phyloP scores from a whole-genome alignment of 176 grass and related monocot species.

The Cymbopogon citratus region DNA sequence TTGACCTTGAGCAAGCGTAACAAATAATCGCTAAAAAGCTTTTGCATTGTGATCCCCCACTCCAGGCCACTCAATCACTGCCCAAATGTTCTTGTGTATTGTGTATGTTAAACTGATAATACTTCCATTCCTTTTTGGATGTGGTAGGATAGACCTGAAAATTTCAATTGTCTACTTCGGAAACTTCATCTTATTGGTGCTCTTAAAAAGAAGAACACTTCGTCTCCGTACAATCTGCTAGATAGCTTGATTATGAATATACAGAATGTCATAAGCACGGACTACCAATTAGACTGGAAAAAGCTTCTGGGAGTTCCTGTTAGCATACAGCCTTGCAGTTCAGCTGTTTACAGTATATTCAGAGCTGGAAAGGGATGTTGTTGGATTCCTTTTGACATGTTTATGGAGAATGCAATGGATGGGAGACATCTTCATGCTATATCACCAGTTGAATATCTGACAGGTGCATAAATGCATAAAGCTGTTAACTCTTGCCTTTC shows the following conservation, averaged over 20 bases:
- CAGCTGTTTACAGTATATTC: slow-evolving; percentile 35
- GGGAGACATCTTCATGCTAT: slow-evolving; percentile 57
- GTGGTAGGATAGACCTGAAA: slow-evolving; percentile 62
- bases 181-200: slow-evolving; percentile 57
- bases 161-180: slow-evolving; percentile 68
- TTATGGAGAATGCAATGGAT: slow-evolving; percentile 88
- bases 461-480: slow-evolving; percentile 44
- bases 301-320: slow-evolving; percentile 52
- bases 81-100: background rate
- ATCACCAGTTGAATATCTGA: slow-evolving; percentile 69
- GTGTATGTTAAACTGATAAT: slow-evolving; percentile 22
- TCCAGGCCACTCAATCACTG: background rate
- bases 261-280: slow-evolving; percentile 41
- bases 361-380: slow-evolving; percentile 53
- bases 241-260: slow-evolving; percentile 52
- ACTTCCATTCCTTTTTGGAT: slow-evolving; percentile 29
- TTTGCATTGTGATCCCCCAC: background rate
- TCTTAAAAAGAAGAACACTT: slow-evolving; percentile 45
- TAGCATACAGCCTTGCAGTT: slow-evolving; percentile 43
- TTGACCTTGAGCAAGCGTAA: background rate
- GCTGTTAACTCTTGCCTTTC: background rate
- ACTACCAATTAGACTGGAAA: slow-evolving; percentile 45
- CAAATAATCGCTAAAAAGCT: background rate
- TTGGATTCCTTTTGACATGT: slow-evolving; percentile 82
- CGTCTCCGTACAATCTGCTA: slow-evolving; percentile 29